Conservation (phyloP, 2,329 filamentous ascomycete genomes). For the Aschersonia sp. region DNA sequence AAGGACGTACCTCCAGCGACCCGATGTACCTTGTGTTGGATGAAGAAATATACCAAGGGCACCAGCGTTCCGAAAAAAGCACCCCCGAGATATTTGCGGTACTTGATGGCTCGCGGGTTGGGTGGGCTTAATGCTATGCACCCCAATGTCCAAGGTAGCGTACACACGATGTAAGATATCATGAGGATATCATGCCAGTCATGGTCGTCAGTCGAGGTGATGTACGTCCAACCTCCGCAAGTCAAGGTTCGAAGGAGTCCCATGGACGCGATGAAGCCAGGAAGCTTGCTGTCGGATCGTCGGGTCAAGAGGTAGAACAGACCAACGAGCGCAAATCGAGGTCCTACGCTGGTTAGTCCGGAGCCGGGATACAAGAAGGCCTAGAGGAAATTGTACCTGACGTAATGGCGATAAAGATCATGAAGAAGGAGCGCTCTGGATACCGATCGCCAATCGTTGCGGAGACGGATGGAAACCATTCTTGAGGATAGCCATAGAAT, state of each 20-base stretch:
- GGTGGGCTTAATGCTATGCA: constrained; percentile 78
- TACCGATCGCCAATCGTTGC: constrained; percentile 96
- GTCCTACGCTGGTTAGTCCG: constrained; percentile 36
- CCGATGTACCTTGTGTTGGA: constrained; percentile 94
- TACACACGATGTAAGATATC: constrained; percentile 93
- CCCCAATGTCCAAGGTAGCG: constrained; percentile 86
- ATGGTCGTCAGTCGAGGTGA: constrained; percentile 96
- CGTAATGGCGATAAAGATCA: constrained; percentile 92
- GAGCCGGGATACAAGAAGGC: background rate
- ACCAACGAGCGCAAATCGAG: constrained; percentile 78
- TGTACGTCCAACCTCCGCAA: constrained; percentile 95
- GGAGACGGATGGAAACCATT: constrained; percentile 95
- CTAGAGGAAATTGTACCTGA: constrained; percentile 43
- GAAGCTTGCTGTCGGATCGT: constrained; percentile 57
- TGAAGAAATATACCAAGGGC: constrained; percentile 90
- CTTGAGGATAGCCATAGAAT: constrained; percentile 82
- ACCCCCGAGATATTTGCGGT: constrained; percentile 69
- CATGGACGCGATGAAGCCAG: constrained; percentile 65
- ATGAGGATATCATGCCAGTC: constrained; percentile 99
- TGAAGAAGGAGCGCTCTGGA: constrained; percentile 91
- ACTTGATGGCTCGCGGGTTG: constrained; percentile 70
- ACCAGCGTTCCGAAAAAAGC: constrained; percentile 85
- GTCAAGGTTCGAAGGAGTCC: constrained; percentile 82
- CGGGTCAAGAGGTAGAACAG: constrained; percentile 86
- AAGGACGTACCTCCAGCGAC: constrained; percentile 67